phyloP scores from a whole-genome alignment of 192 early-diverging fungal species.

The Coemansia interrupta region DNA sequence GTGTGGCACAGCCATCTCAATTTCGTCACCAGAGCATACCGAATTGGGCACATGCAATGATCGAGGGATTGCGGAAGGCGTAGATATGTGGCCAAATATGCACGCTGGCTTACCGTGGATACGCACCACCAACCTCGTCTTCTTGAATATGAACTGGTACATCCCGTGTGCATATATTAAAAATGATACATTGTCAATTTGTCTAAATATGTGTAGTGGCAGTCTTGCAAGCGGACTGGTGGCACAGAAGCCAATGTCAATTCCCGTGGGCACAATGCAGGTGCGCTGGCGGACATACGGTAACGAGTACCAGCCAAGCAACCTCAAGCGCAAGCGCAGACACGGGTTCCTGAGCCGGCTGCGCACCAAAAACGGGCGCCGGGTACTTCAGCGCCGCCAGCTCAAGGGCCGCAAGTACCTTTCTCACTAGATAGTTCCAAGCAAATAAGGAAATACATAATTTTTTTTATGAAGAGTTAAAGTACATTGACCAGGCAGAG shows the following conservation, averaged over 20 bases:
- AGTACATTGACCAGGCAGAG: slow-evolving; percentile 50
- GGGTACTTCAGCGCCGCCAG: slow-evolving; percentile 67
- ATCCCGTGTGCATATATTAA: neutral
- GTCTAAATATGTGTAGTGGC: slow-evolving; percentile 1
- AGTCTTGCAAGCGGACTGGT: slow-evolving; percentile 9
- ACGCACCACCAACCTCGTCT: neutral
- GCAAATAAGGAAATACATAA: neutral
- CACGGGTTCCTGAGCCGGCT: slow-evolving; percentile 87
- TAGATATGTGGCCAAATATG: too few species aligned
- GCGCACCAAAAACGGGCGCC: slow-evolving; percentile 73
- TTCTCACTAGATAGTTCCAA: slow-evolving; percentile 57
- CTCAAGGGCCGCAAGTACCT: slow-evolving; percentile 87
- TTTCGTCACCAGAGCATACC: too few species aligned
- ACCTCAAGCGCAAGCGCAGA: slow-evolving; percentile 82
- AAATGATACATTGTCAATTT: neutral
- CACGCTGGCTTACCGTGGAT: too few species aligned
- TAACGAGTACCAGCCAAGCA: slow-evolving; percentile 89
- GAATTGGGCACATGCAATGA: too few species aligned
- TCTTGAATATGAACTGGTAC: neutral
- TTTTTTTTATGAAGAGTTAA: slow-evolving; percentile 15
- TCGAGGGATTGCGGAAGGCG: too few species aligned
- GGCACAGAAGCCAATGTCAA: slow-evolving; percentile 12
- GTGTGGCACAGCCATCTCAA: too few species aligned
- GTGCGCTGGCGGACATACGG: slow-evolving; percentile 81
- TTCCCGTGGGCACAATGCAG: slow-evolving; percentile 32